Evolutionary conservation across 1,284 basidiomycete genomes (phyloP).

Genomic region (Ustilago shanxiensis): DNA sequence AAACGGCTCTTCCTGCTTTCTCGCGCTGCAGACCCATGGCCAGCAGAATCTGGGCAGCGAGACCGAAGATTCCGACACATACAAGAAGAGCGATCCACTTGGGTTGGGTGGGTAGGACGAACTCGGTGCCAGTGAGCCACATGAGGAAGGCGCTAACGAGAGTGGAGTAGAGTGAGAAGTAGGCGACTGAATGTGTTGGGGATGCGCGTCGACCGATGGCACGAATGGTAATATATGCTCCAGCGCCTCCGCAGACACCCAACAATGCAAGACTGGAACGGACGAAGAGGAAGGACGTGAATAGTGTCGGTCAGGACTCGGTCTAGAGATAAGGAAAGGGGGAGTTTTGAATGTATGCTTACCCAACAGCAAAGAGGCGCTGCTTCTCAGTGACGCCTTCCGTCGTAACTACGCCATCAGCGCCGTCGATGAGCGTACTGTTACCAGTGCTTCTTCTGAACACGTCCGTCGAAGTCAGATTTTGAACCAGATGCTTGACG

Average conservation of each 20-base stretch:
- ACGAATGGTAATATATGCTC: constrained; percentile 78
- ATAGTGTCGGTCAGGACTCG: not conserved
- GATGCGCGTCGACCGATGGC: constrained; percentile 81
- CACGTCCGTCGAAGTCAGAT: constrained; percentile 15
- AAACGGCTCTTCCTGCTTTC: constrained; percentile 52
- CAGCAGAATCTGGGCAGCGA: constrained; percentile 53
- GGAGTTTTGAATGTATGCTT: not conserved
- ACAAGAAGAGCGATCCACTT: constrained; percentile 53
- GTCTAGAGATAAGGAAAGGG: not conserved
- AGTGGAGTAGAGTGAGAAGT: constrained; percentile 78
- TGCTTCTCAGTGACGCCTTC: constrained; percentile 71
- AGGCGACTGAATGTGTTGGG: constrained; percentile 79
- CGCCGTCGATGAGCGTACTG: constrained; percentile 4
- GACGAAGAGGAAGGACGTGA: not conserved
- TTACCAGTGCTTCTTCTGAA: constrained; percentile 6
- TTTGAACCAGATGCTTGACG: constrained; percentile 30
- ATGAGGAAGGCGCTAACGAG: constrained; percentile 73
- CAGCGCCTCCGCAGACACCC: constrained; percentile 77
- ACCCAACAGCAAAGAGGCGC: constrained; percentile 75
- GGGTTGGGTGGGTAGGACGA: constrained; percentile 37
- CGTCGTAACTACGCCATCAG: constrained; percentile 10
- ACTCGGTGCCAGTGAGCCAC: constrained; percentile 41
- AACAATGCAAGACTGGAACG: constrained; percentile 74
- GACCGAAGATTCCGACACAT: constrained; percentile 56
- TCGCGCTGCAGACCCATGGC: constrained; percentile 57